A percentile compares a stretch with the other conserved stretches of the same genome.
phyloP scores from a whole-genome alignment of 306 rosid genomes.

The Cicer yamashitae region DNA sequence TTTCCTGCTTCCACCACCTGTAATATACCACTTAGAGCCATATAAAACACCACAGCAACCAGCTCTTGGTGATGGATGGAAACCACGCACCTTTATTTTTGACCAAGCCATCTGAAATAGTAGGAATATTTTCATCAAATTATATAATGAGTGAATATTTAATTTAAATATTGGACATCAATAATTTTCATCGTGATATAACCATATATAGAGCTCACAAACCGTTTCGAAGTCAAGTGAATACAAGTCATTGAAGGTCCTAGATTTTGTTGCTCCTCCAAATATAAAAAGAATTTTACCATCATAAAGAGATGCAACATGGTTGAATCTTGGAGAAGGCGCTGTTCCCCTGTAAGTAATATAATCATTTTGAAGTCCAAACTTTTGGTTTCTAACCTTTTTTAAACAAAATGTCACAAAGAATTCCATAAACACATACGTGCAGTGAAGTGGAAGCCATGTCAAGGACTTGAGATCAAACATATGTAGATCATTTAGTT shows the following conservation, averaged over 20 bases:
- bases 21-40: conserved; percentile 91
- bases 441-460: conserved; percentile 95
- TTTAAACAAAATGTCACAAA: neutral
- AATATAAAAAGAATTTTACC: conserved; percentile 78
- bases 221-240: conserved; percentile 96
- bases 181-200: conserved; percentile 24
- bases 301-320: conserved; percentile 81
- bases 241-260: conserved; percentile 80
- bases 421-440: conserved; percentile 56
- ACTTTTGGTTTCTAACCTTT: conserved; percentile 7
- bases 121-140: conserved; percentile 43
- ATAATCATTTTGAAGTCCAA: conserved; percentile 14
- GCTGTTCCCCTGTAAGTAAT: conserved; percentile 76
- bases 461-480: conserved; percentile 93
- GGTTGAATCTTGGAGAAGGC: conserved; percentile 91
- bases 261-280: conserved; percentile 91
- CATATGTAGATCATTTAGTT: conserved; percentile 93
- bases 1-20: conserved; percentile 94
- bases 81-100: conserved; percentile 80
- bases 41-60: conserved; percentile 84
- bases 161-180: conserved; percentile 35
- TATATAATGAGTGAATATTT: conserved; percentile 32
- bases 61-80: conserved; percentile 92
- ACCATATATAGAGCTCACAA: conserved; percentile 45
- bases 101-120: conserved; percentile 89